Conservation (phyloP, 1,284 basidiomycete genomes). For the Cryptococcus depauperatus region DNA sequence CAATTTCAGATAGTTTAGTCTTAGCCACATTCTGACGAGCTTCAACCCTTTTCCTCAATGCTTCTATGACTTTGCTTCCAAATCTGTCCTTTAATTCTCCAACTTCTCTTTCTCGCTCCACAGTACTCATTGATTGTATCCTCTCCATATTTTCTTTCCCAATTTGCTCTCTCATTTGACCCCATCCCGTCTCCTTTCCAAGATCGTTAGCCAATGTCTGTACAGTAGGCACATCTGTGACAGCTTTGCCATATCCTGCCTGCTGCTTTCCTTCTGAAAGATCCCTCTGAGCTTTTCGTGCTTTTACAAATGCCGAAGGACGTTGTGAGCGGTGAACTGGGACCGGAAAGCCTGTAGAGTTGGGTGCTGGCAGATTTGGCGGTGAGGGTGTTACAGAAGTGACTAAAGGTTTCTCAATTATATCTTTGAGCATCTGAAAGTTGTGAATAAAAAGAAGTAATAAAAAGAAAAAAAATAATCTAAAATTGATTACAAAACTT, state of each 20-base stretch:
- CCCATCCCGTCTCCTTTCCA: slow-evolving; percentile 3
- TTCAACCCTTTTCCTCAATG: slow-evolving; percentile 53
- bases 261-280: slow-evolving; percentile 3
- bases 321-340: slow-evolving; percentile 15
- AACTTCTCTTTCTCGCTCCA: slow-evolving; percentile 55
- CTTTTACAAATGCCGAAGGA: slow-evolving; percentile 14
- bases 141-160: slow-evolving; percentile 48
- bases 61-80: slow-evolving; percentile 55
- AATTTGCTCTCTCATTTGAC: slow-evolving; percentile 12
- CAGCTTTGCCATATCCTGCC: slow-evolving; percentile 6
- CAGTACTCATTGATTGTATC: slow-evolving; percentile 54
- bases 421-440: slow-evolving; percentile 24
- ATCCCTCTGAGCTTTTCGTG: slow-evolving; percentile 10
- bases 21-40: slow-evolving; percentile 25
- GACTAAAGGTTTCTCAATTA: slow-evolving; percentile 25
- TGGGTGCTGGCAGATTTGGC: slow-evolving; percentile 1
- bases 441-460: background rate
- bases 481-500: too few species aligned
- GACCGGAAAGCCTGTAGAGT: slow-evolving; percentile 13
- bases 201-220: background rate
- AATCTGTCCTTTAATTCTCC: slow-evolving; percentile 60
- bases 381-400: slow-evolving; percentile 3
- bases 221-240: slow-evolving; percentile 8
- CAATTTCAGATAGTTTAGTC: background rate
- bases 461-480: background rate